A percentile compares a stretch with the other conserved stretches of the same genome.
These are phyloP conservation scores for Murraya paniculata DNA, from an alignment of 345 rosid species.

Conservation along the genomic window DNA sequence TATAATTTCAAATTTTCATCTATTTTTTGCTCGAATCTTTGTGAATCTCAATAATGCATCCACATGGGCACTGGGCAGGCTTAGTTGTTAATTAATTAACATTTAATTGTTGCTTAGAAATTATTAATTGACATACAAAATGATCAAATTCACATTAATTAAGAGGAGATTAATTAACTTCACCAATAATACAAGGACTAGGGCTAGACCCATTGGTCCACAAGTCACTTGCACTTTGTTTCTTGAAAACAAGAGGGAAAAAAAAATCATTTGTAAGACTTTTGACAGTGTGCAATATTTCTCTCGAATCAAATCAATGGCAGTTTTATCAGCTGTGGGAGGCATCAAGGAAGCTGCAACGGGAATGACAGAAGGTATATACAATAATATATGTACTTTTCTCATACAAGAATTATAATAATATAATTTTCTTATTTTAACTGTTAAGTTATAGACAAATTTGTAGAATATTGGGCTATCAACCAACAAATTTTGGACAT, in stretches of 20 bases:
- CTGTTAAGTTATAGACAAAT: not conserved
- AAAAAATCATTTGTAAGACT: not conserved
- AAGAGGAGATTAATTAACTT: too few relatives aligned
- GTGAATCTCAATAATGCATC: not conserved
- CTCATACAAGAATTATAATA: too few relatives aligned
- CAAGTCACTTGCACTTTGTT: not conserved
- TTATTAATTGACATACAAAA: too few relatives aligned
- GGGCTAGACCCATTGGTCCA: not conserved
- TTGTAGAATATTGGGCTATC: not conserved
- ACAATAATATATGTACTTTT: not conserved
- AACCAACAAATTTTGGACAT: not conserved
- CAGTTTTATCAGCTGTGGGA: slow-evolving; percentile 56
- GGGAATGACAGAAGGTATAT: slow-evolving; percentile 38
- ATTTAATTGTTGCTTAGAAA: not conserved
- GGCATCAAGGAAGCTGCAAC: slow-evolving; percentile 44
- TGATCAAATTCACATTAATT: too few relatives aligned
- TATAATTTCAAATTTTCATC: not conserved
- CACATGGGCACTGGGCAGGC: not conserved
- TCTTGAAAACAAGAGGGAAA: too few relatives aligned
- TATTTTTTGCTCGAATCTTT: too few relatives aligned
- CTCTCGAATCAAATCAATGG: not conserved
- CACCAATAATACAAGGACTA: not conserved
- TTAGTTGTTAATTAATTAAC: not conserved
- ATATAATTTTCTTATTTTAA: not conserved
- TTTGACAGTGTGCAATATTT: not conserved